Evolutionary conservation across 306 rosid genomes (phyloP).

Genomic region (Corylus avellana): DNA sequence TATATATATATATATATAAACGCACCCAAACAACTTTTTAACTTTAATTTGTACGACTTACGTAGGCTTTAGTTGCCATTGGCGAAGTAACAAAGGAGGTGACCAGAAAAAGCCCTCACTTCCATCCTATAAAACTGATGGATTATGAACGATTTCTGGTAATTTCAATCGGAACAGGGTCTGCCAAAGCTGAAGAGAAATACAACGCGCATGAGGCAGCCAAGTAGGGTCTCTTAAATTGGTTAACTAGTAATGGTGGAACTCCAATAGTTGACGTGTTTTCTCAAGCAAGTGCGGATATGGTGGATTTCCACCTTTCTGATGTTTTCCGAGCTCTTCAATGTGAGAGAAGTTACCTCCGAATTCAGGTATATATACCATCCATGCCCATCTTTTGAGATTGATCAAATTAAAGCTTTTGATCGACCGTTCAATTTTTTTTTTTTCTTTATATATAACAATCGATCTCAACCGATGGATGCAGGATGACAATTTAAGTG

Average conservation of each 20-base stretch:
- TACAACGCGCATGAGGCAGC: not conserved
- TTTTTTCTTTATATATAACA: no score
- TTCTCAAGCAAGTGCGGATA: not conserved
- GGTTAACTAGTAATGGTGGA: not conserved
- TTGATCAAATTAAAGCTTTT: no score
- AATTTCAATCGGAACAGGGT: not conserved
- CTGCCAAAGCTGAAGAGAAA: not conserved
- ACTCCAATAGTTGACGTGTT: not conserved
- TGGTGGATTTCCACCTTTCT: not conserved
- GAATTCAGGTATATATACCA: not conserved
- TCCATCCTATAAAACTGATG: not conserved
- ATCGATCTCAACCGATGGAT: no score
- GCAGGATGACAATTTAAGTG: no score
- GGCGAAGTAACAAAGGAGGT: slow-evolving; percentile 1
- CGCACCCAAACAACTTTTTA: no score
- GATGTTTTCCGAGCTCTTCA: no score
- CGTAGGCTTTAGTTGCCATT: not conserved
- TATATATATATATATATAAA: no score
- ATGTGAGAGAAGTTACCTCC: not conserved
- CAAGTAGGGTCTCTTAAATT: not conserved
- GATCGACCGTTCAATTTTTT: no score
- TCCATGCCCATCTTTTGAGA: no score
- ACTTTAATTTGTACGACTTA: no score
- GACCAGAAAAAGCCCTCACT: not conserved
- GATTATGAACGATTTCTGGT: not conserved